Conservation (phyloP, 768 basidiomycete genomes). For the Suillus americanus region DNA sequence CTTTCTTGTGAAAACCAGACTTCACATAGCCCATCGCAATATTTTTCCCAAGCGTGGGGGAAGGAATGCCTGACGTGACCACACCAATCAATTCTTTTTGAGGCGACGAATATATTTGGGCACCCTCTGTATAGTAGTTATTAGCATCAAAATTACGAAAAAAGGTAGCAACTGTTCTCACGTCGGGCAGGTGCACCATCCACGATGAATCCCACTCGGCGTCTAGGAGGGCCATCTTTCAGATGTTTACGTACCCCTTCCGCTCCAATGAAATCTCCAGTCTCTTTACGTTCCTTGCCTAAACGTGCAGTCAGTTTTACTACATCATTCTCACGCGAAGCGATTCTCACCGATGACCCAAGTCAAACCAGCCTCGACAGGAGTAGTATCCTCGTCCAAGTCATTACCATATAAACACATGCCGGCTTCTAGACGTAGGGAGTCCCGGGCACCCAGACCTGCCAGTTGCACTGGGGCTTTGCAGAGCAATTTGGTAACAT, state of each 20-base stretch:
- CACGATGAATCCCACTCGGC: slow-evolving; percentile 81
- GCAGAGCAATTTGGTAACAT: slow-evolving; percentile 64
- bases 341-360: slow-evolving; percentile 85
- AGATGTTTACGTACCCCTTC: slow-evolving; percentile 71
- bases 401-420: slow-evolving; percentile 97
- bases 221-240: slow-evolving; percentile 71
- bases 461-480: slow-evolving; percentile 72
- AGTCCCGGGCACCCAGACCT: slow-evolving; percentile 91
- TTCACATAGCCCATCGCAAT: slow-evolving; percentile 95
- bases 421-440: slow-evolving; percentile 92
- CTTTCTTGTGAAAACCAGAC: slow-evolving; percentile 86
- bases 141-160: neutral
- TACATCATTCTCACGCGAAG: neutral
- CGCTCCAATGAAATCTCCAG: slow-evolving; percentile 76
- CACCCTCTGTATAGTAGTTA: slow-evolving; percentile 57
- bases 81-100: slow-evolving; percentile 60
- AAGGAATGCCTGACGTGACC: slow-evolving; percentile 96
- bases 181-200: slow-evolving; percentile 86
- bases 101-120: slow-evolving; percentile 63
- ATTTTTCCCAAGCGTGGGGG: slow-evolving; percentile 85
- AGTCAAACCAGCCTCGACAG: slow-evolving; percentile 86
- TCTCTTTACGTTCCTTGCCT: slow-evolving; percentile 83
- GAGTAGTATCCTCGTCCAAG: slow-evolving; percentile 80
- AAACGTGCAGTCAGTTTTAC: neutral
- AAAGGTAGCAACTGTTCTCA: slow-evolving; percentile 32